Base-by-base conservation (phyloP, 192 early-diverging fungal genomes). In the Entomortierella chlamydospora region DNA sequence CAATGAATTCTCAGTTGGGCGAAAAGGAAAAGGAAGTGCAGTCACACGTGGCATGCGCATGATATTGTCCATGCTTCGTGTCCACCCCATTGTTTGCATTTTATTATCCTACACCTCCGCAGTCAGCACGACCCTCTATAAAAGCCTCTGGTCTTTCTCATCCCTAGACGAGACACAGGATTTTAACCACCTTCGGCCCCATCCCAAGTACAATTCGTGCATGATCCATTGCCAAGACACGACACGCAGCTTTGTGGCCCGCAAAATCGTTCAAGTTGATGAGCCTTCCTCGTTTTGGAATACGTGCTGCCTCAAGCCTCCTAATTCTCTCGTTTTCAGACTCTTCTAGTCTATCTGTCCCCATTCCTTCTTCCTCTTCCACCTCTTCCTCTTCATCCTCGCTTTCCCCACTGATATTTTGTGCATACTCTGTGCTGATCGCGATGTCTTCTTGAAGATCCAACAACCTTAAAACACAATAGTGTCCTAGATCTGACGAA, bases 121-220 rank as follows among this genome's bases (percentile, higher is more conserved):
- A n/a, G n/a, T n/a, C n/a, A n/a, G n/a, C n/a, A 37, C 4, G 34
- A 37, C 10, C 10, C 34, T 37, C 10, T 37, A 37, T 37, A n/a
- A n/a, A n/a, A n/a, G n/a, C 34, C 10, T 37, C 34, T 37, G 4
- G 5, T 10, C 10, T 37, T 37, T 37, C 34, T 37, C 10, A 4
- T 37, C 34, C 34, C 39, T 39, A 68, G 3, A 63, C 65, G 50
- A 77, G 57, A 77, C 25, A 77, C 15, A 77, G 60, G 49, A 74
- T 58, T 59, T 67, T 68, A 51, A 77, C 42, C 0, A 42, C 68
- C 25, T 42, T 56, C 31, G 73, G 60, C 4, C 73, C 73, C 23
- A 77, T 54, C 34, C 73, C 65, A 2, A 77, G 59, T 30, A 77
- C 73, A 34, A 77, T 62, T 30, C 73, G 47, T 51, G 73, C 73